Evolutionary conservation across 192 early-diverging fungal genomes (phyloP), one percentile per base, ranked within the genome.

Genomic region (Coemansia sp.): DNA sequence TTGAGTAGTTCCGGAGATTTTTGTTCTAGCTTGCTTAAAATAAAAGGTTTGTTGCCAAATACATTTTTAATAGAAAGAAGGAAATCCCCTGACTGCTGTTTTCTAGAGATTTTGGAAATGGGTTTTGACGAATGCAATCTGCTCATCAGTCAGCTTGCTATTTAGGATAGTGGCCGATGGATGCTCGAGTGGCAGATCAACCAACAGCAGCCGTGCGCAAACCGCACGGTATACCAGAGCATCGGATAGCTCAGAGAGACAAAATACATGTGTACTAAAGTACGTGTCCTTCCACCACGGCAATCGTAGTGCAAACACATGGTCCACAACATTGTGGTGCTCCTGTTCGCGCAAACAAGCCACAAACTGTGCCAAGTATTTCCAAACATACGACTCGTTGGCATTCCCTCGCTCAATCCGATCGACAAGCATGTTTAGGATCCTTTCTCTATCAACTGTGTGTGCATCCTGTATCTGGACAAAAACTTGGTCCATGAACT

Each of bases 391-490:
- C 0, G 48, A 2, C n/a, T 81, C 78, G 0, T 26, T 18, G 0
- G 45, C 35, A 15, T 72, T 70, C 26, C 78, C 78, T 15, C 70
- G 45, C 42, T 81, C 78, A 18, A 81, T 71, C 15, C 72, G 42
- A 60, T 69, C 62, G 6, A 70, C 30, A 31, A 72, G 59, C 9
- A 81, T 63, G 2, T 7, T 25, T 1, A 75, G 18, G 21, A 69
- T 6, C 30, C 69, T 61, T 37, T 49, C 23, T 1, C 59, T 1
- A 42, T 40, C 7, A 1, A 13, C 43, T 15, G 7, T 20, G 3
- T 42, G 23, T 13, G 21, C 3, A 7, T 57, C 49, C 8, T 43
- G 30, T 15, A 35, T 23, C 2, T 31, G 42, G 15, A 31, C 37
- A 4, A 69, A 55, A 2, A 33, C 28, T 42, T n/a, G n/a, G 7